Evolutionary conservation across 768 basidiomycete genomes (phyloP), one percentile per base, ranked within the genome.

Genomic region (Mycena vitilis): DNA sequence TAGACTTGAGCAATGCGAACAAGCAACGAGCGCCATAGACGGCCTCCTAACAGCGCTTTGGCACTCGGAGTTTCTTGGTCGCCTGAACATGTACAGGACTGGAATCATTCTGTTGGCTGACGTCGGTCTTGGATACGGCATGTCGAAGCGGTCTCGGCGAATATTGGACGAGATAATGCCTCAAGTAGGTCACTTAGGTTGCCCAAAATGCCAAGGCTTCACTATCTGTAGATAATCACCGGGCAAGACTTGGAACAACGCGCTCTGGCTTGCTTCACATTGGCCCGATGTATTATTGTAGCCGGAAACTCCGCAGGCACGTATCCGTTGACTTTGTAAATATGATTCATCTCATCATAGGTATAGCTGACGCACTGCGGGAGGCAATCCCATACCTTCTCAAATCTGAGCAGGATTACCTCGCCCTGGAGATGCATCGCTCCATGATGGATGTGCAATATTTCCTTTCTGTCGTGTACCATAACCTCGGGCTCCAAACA

Each of bases 131-230:
- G 92, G 95, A 73, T 91, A 92, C 74, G 91, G 89, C 18, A 88
- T 95, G 86, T 86, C 90, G 16, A 86, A 87, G 73, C 85, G 88
- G 66, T 89, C 88, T 64, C 83, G 81, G 70, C 84, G 83, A 65
- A 84, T 95, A 57, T 72, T 96, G 53, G 90, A 94, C 55, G 93
- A 92, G 66, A 88, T 95, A 53, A 86, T 95, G 83, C 94, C 94
- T 23, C 94, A 95, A 81, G 94, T 91, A 65, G 67, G 81, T 48
- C 12, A 3, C 3, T 30, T 30, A 8, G 3, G 34, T 4, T 22
- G 8, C 20, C 20, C 22, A n/a, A 7, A 22, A 40, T 45, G 8
- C n/a, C 18, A 16, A 57, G 5, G 40, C n/a, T n/a, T 55, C 13
- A 62, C 34, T 4, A 36, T 23, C 20, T 54, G 3, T 69, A 94